Evolutionary conservation across 2,329 filamentous ascomycete genomes (phyloP).

Genomic region (Colletotrichum tropicale): DNA sequence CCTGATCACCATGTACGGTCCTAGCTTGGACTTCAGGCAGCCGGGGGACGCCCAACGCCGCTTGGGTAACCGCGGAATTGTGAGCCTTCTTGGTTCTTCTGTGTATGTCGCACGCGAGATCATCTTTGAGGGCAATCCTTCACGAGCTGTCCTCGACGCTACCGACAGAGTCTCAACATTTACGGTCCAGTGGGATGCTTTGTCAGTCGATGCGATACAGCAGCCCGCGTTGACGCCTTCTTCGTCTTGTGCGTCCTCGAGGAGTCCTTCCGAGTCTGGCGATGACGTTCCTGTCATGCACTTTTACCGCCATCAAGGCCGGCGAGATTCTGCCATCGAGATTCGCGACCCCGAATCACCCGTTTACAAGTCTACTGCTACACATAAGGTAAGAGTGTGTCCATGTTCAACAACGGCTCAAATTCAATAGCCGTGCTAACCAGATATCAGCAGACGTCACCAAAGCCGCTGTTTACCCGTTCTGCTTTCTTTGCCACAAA

Average conservation of each 20-base stretch:
- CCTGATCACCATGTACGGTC: conserved; percentile 14
- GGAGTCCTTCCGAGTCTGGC: conserved; percentile 13
- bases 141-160: background rate
- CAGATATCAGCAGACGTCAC: background rate
- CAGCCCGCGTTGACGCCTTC: conserved; percentile 12
- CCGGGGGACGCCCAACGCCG: background rate
- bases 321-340: conserved; percentile 15
- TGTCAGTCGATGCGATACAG: conserved; percentile 1
- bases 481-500: conserved; percentile 10
- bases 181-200: conserved; percentile 12
- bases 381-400: background rate
- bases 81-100: conserved; percentile 7
- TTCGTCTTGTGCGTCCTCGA: conserved; percentile 14
- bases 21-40: conserved; percentile 7
- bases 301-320: conserved; percentile 14
- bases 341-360: conserved; percentile 15
- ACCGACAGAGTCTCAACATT: conserved; percentile 10
- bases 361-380: conserved; percentile 6
- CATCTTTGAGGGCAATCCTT: conserved; percentile 9
- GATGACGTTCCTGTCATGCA: conserved; percentile 1
- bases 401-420: background rate
- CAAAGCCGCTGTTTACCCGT: background rate
- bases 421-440: background rate
- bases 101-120: conserved; percentile 12
- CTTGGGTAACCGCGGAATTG: conserved; percentile 13